Percentiles rank a stretch among this genome's conserved stretches.
Evolutionary conservation across 2,329 filamentous ascomycete genomes (phyloP).

Genomic region (Trichoderma arundinaceum): DNA sequence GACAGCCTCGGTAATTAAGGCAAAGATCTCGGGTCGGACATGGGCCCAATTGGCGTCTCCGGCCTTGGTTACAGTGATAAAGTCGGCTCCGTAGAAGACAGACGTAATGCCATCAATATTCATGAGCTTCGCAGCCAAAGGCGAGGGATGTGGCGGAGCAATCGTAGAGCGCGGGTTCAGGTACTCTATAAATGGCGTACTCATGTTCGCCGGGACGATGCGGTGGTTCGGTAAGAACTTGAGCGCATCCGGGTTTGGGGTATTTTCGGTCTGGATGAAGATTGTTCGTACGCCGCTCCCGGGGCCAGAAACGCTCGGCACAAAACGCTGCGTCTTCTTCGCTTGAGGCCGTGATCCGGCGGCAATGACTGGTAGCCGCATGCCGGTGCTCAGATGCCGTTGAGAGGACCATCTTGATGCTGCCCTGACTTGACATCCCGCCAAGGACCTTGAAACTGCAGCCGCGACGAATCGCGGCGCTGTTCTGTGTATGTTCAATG

Average conservation of each 20-base stretch:
- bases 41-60: conserved; percentile 90
- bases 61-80: conserved; percentile 95
- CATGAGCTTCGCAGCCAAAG: conserved; percentile 86
- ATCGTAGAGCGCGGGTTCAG: conserved; percentile 86
- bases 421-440: conserved; percentile 35
- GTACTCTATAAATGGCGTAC: conserved; percentile 87
- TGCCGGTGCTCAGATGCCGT: conserved; percentile 41
- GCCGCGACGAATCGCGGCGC: conserved; percentile 34
- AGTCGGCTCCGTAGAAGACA: conserved; percentile 92
- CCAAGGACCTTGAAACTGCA: conserved; percentile 27
- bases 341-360: conserved; percentile 37
- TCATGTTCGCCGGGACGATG: conserved; percentile 76
- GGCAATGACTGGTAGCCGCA: conserved; percentile 34
- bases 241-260: conserved; percentile 91
- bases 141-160: conserved; percentile 86
- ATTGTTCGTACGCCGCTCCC: conserved; percentile 69
- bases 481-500: conserved; percentile 33
- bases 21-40: conserved; percentile 93
- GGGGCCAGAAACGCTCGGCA: conserved; percentile 38
- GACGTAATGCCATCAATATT: conserved; percentile 93
- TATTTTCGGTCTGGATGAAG: conserved; percentile 96
- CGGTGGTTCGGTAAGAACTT: conserved; percentile 94
- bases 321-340: conserved; percentile 31
- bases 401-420: conserved; percentile 37
- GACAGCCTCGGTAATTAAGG: conserved; percentile 90